Evolutionary conservation across 2,329 filamentous ascomycete species (phyloP).

Genomic region (Fusarium setosum): DNA sequence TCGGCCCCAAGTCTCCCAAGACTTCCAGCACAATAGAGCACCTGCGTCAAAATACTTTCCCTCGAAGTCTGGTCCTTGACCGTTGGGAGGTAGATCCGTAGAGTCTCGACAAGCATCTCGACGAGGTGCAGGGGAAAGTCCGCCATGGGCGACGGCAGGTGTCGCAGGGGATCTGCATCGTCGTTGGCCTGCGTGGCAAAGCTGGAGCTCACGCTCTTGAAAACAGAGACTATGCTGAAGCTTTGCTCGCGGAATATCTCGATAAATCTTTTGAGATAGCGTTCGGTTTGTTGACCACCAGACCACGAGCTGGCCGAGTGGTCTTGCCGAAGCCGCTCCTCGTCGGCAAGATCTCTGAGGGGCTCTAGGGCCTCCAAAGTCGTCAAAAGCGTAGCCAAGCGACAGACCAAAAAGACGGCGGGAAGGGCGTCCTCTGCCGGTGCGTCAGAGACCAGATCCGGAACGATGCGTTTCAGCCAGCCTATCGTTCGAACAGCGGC

Average conservation of each 20-base stretch:
- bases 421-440: conserved; percentile 76
- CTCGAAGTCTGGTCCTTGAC: conserved; percentile 82
- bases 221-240: conserved; percentile 95
- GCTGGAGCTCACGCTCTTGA: conserved; percentile 78
- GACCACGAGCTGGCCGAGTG: conserved; percentile 63
- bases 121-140: conserved; percentile 89
- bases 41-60: conserved; percentile 91
- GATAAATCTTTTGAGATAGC: conserved; percentile 94
- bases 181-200: conserved; percentile 34
- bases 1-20: conserved; percentile 90
- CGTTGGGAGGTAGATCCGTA: conserved; percentile 82
- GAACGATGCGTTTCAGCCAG: conserved; percentile 88
- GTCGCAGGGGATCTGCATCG: conserved; percentile 55
- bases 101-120: conserved; percentile 80
- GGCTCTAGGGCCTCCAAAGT: conserved; percentile 89
- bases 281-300: conserved; percentile 90
- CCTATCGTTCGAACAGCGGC: conserved; percentile 90
- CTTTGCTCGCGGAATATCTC: conserved; percentile 98
- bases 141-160: conserved; percentile 79
- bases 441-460: conserved; percentile 68
- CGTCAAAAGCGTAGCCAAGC: conserved; percentile 80
- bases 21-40: conserved; percentile 92
- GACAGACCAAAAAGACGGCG: conserved; percentile 87
- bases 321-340: conserved; percentile 71
- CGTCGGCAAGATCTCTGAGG: conserved; percentile 87